Evolutionary conservation across 306 rosid species (phyloP).

Genomic region (Dryas drummondii): DNA sequence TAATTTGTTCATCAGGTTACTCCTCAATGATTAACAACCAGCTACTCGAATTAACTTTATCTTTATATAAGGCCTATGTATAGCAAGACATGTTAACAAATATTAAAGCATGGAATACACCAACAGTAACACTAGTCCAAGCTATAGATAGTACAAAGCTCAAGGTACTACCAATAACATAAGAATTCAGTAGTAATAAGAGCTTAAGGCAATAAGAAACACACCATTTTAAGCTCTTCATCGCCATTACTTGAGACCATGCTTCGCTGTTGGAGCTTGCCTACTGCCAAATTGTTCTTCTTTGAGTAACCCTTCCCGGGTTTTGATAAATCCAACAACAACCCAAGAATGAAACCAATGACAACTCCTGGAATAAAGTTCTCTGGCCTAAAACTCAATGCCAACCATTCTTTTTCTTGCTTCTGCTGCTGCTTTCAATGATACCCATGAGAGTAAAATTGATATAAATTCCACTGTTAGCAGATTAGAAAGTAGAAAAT

Average conservation of each 20-base stretch:
- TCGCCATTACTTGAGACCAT: constrained; percentile 47
- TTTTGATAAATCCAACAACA: constrained; percentile 66
- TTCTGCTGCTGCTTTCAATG: constrained; percentile 40
- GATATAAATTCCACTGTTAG: background rate
- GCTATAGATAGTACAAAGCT: background rate
- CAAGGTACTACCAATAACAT: background rate
- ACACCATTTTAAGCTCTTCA: constrained; percentile 82
- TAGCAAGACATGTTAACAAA: background rate
- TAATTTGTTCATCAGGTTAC: background rate
- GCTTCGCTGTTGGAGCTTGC: constrained; percentile 44
- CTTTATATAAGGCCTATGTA: background rate
- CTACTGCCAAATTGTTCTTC: constrained; percentile 37
- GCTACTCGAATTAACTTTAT: constrained; percentile 15
- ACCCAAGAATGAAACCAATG: constrained; percentile 82
- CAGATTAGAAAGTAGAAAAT: background rate
- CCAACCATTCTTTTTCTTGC: constrained; percentile 60
- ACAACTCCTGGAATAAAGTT: constrained; percentile 86
- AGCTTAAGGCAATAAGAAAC: constrained; percentile 23
- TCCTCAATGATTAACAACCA: constrained; percentile 19
- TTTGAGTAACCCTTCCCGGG: constrained; percentile 34
- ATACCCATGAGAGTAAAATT: background rate
- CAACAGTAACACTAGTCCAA: background rate
- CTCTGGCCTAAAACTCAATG: constrained; percentile 72
- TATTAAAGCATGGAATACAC: background rate
- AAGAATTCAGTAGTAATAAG: constrained; percentile 18